Base-by-base conservation (phyloP, 2,329 filamentous ascomycete genomes). In the Pestalotiopsis sp. region DNA sequence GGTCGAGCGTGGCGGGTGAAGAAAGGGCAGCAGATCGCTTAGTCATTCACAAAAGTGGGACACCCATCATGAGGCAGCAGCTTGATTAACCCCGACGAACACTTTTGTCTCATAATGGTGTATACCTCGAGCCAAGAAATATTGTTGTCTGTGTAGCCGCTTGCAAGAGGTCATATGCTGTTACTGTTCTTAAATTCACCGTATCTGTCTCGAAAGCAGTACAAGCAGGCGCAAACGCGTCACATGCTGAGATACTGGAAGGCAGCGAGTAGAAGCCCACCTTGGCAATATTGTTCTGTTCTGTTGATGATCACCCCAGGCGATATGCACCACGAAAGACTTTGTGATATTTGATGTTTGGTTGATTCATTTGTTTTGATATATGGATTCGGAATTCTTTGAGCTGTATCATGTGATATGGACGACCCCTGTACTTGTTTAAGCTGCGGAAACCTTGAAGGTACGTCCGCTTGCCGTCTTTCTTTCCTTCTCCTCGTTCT, bases 401-500 rank as follows among this genome's bases (percentile, higher is more conserved):
- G 44, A n/a, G 20, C 44, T 20, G 20, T 22, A 52, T 20, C 17
- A 22, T n/a, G 14, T n/a, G 44, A 9, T 9, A 9, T 52, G 3
- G n/a, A n/a, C 44, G 10, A 3, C 14, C 22, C n/a, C 44, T n/a
- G 44, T n/a, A 22, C 14, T 22, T n/a, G 44, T n/a, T 59, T 20
- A 66, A 35, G 64, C 64, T 20, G 24, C 64, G n/a, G 30, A 26
- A 59, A 59, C 64, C 64, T 59, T 90, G 88, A 99, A 99, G 57
- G 94, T 97, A 75, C 96, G 89, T 71, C 96, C 96, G 79, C 94
- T 98, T 60, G 97, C 96, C 67, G 96, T 99, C 89, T 99, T 99
- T 77, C 93, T 91, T 83, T 99, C 97, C 83, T 95, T 95, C 82
- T 98, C 96, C 81, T 98, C 95, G 75, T 91, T 94, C 79, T 99